Evolutionary conservation across 192 early-diverging fungal species (phyloP), one percentile per base, ranked within the genome.

Genomic region (Backusella mclennaniae): DNA sequence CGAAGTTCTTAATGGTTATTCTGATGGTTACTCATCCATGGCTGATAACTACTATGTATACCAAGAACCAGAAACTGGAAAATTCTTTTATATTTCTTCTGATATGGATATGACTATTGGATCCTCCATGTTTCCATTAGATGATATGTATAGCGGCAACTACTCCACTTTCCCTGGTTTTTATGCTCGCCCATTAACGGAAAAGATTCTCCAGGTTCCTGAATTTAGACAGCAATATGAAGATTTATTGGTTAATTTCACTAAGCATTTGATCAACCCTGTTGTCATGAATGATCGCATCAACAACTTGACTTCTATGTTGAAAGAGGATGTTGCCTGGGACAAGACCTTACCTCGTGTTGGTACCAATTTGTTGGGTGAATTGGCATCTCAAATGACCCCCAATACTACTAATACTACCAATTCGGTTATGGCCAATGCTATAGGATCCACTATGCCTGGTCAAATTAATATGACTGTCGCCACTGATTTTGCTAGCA

Each of bases 71-170:
- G n/a, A 82, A 17, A 82, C 80, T 2, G 71, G 72, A 31, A 79
- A 80, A 41, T 83, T 80, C 77, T 73, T 66, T 39, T 85, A 75
- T 70, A 67, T 85, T 3, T 73, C 82, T 11, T 77, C 75, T 1
- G 82, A 83, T 35, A 79, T 83, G 53, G 84, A 85, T 35, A 73
- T 79, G 23, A 85, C 80, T 9, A 77, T 85, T 35, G 82, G 84
- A 14, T 76, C 66, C 1, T 74, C 73, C 23, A 67, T 78, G 44
- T 66, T 73, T 15, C 35, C 35, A 14, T 6, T 17, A 5, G 39
- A 63, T 19, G 71, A 73, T 26, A 23, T 78, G 39, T 74, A 70
- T 23, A 73, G 72, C 0, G 84, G 77, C n/a, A 75, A 76, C 17
- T 73, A 83, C 38, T 73, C 49, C 5, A 73, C 59, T 15, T 78